Conservation (phyloP, 768 basidiomycete species). For the Fibroporia radiculosa region DNA sequence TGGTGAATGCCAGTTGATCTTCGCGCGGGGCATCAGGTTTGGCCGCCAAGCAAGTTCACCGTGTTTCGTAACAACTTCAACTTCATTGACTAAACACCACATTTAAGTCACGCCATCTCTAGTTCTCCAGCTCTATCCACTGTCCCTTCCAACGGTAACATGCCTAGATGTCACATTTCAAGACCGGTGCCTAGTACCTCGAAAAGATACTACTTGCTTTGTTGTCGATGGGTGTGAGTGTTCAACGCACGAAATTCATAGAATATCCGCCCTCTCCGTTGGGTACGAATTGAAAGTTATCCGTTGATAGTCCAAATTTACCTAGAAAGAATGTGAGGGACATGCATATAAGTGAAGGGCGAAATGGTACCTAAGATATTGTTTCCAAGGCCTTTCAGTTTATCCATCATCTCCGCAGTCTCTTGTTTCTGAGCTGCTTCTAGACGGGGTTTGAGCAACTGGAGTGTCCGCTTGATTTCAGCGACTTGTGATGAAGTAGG, state of each 20-base stretch:
- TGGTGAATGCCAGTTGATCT: neutral
- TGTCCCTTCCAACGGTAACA: no score
- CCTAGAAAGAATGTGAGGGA: conserved; percentile 35
- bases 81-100: conserved; percentile 17
- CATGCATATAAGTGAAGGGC: neutral
- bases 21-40: conserved; percentile 17
- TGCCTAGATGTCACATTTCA: no score
- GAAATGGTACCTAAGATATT: conserved; percentile 63
- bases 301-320: conserved; percentile 88
- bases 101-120: neutral
- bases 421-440: conserved; percentile 78
- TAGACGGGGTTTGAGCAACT: conserved; percentile 54
- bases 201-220: no score
- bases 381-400: conserved; percentile 90
- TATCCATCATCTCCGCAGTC: conserved; percentile 85
- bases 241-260: conserved; percentile 61
- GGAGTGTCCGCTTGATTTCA: conserved; percentile 43
- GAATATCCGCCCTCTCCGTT: conserved; percentile 96
- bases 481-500: conserved; percentile 40
- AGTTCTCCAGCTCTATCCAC: neutral
- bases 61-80: conserved; percentile 25
- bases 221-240: no score
- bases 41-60: conserved; percentile 17
- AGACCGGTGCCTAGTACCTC: no score
- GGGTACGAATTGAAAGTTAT: conserved; percentile 95